Base-by-base conservation (phyloP, 805 yeast genomes). In the Wickerhamiella qilinensis region DNA sequence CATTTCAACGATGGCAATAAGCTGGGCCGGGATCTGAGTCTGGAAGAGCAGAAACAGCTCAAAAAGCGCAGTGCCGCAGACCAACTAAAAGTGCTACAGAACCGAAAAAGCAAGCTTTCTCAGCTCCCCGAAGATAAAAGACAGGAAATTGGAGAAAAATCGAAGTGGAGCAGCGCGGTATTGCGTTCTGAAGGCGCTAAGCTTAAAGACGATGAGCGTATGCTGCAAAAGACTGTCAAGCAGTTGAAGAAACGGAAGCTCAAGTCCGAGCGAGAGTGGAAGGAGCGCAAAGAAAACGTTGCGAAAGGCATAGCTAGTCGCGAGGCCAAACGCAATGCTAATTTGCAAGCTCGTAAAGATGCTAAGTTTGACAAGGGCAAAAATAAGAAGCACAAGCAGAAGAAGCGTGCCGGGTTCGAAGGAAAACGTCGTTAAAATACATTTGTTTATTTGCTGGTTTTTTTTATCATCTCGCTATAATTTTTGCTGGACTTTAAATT, bases 181-280 rank as follows among this genome's bases (percentile, higher is more conserved):
- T 69, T 79, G 22, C 86, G 78, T 53, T 84, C 93, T 6, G 93
- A 85, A 58, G 98, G 98, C 37, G 66, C 61, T 27, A 88, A 84
- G 57, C 64, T 88, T 34, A 80, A 79, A 50, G 95, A 91, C 58
- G 93, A 88, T 57, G 97, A 88, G 56, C 77, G 74, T 53, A 62
- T 91, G 49, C 69, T 91, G 58, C 78, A 77, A 52, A 88, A 83
- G 57, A 82, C 96, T 2, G 59, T 88, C 44, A 85, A 80, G 63
- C 70, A 80, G 50, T 82, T 84, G 55, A 88, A 83, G 50, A 74
- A 80, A 44, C 69, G 70, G 53, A 91, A 91, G 65, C 71, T 81
- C 53, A 82, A 77, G 64, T 78, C 93, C 41, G 94, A 84, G 51
- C 64, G 73, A 37, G 94, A 88, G 58, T 91, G 99, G 99, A 70